Base-by-base conservation (phyloP, 2,329 filamentous ascomycete species). In the Pezizomycotina sp. region DNA sequence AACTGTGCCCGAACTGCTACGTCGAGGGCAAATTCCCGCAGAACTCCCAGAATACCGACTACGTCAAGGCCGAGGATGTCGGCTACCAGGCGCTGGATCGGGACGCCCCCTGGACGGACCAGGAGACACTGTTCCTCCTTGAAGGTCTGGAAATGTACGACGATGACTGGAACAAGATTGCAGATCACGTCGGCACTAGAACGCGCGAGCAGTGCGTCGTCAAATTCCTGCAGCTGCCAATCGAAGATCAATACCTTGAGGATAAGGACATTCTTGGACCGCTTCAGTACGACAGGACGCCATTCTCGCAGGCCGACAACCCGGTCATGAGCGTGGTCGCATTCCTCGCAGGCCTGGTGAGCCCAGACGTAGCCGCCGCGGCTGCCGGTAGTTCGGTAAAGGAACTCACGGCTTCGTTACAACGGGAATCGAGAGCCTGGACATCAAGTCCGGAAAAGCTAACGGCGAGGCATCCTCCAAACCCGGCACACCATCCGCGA, bases 241-340 rank as follows among this genome's bases (percentile, higher is more conserved):
- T 98, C 45, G 89, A 95, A 57, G 86, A 93, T 62, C 91, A 92
- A 56, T 98, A 93, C 53, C 64, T 93, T 6, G 84, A 95, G 51
- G 73, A 81, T 5, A 75, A 86, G 51, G 68, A 72, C 38, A 69
- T 81, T 33, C 70, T 77, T 42, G 84, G 84, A 6, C 74, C 82
- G 44, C 67, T 92, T 28, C 50, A 52, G 32, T 52, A 51, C 30
- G 45, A 48, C 31, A 48, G 50, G 31, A 48, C 46, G 9, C 89
- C 89, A 0, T 89, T 95, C 57, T 84, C 72, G 55, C 81, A 92
- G 55, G 75, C 79, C 9, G 89, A 98, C 52, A 98, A 95, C 57
- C 86, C 91, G 0, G 81, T 98, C 46, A 77, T 98, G 69, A 92
- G 84, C 13, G 89, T 95, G 2, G 80, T 98, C 49, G 79, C 80